A percentile compares a stretch with the other conserved stretches of the same genome.
Conservation (phyloP, 495 filamentous ascomycete genomes). For the Penicillium pulvis region DNA sequence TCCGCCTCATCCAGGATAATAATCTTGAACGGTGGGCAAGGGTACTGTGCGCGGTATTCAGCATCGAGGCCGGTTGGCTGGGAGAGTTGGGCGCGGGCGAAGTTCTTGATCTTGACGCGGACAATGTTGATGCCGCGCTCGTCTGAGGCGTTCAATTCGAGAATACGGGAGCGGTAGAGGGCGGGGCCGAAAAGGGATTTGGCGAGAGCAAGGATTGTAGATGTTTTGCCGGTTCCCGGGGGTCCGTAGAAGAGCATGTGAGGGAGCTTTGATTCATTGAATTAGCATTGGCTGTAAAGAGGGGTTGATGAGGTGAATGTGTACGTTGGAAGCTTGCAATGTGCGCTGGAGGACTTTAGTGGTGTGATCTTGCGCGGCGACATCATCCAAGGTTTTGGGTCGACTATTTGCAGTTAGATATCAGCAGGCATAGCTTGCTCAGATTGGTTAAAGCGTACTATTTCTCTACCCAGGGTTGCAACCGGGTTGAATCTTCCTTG, state of each 20-base stretch:
- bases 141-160: constrained; percentile 98
- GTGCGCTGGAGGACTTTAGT: constrained; percentile 89
- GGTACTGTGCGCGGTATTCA: constrained; percentile 73
- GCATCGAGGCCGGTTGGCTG: constrained; percentile 66
- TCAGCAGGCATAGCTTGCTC: neutral
- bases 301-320: constrained; percentile 14
- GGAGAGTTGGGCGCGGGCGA: constrained; percentile 90
- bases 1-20: constrained; percentile 98
- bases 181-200: constrained; percentile 98
- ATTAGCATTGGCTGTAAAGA: constrained; percentile 1
- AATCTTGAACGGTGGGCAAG: constrained; percentile 97
- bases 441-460: constrained; percentile 63
- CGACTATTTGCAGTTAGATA: constrained; percentile 57
- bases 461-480: constrained; percentile 99
- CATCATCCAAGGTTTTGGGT: constrained; percentile 89
- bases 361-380: constrained; percentile 97
- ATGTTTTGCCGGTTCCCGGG: constrained; percentile 98
- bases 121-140: constrained; percentile 97
- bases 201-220: constrained; percentile 91
- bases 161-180: constrained; percentile 88
- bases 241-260: constrained; percentile 99
- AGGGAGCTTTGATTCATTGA: constrained; percentile 62
- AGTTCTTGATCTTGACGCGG: constrained; percentile 98
- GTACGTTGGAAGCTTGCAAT: constrained; percentile 88
- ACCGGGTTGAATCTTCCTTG: constrained; percentile 63